These are phyloP conservation scores for Prunus armeniaca DNA, from an alignment of 306 rosid genomes.

Conservation along the genomic window DNA sequence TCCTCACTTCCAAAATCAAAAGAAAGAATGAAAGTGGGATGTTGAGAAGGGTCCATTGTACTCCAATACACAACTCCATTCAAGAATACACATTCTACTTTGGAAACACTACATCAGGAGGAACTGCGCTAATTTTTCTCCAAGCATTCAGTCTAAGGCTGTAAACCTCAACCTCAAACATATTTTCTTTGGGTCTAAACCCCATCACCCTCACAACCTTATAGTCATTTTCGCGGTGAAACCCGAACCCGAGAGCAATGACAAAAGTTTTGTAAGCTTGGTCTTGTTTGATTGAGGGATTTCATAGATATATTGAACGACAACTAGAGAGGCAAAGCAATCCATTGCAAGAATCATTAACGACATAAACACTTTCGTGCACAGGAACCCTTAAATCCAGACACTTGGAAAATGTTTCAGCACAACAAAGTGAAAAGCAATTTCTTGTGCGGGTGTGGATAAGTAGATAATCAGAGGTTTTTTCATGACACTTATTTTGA, in stretches of 20 bases:
- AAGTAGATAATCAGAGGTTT: background rate
- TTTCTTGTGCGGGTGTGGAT: background rate
- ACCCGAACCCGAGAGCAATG: background rate
- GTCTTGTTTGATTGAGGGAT: no score
- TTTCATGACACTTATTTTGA: no score
- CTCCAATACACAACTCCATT: background rate
- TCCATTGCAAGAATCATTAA: background rate
- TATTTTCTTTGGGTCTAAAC: background rate
- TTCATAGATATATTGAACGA: background rate
- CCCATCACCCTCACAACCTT: background rate
- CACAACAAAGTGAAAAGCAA: background rate
- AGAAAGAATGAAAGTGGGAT: background rate
- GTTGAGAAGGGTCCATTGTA: background rate
- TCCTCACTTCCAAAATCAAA: background rate
- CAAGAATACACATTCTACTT: background rate
- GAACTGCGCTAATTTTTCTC: background rate
- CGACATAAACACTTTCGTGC: background rate
- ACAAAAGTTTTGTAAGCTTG: background rate
- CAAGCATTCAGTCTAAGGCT: background rate
- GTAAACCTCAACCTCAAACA: background rate
- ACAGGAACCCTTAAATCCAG: background rate
- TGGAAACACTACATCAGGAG: background rate
- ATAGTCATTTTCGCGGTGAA: background rate
- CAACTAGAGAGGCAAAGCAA: background rate
- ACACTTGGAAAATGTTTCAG: background rate